Conservation (phyloP, 768 basidiomycete species). For the Leccinum boreale region DNA sequence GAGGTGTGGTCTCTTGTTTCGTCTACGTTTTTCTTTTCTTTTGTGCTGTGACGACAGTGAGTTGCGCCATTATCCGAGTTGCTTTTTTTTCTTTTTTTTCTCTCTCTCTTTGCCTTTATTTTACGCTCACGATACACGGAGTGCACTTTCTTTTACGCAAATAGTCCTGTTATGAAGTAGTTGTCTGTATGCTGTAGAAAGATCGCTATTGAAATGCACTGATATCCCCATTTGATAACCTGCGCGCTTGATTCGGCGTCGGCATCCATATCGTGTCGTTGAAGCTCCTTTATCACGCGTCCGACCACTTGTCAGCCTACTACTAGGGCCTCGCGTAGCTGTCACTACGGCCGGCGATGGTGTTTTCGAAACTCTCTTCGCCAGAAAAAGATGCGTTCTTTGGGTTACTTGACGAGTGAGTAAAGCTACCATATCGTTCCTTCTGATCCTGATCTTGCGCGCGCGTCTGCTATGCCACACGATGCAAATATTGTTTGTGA, state of each 20-base stretch:
- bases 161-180: constrained; percentile 24
- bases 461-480: background rate
- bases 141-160: constrained; percentile 16
- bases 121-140: constrained; percentile 14
- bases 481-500: background rate
- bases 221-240: constrained; percentile 3
- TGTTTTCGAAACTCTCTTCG: constrained; percentile 61
- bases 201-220: constrained; percentile 11
- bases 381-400: constrained; percentile 84
- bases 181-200: constrained; percentile 34
- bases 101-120: constrained; percentile 7
- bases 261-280: background rate
- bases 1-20: constrained; percentile 22
- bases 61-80: constrained; percentile 1
- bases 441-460: background rate
- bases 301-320: background rate
- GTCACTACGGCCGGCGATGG: constrained; percentile 42
- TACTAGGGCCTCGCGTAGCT: background rate
- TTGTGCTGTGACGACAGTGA: constrained; percentile 5
- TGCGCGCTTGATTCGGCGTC: background rate
- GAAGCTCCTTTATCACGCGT: background rate
- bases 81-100: background rate
- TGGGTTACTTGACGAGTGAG: constrained; percentile 73
- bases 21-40: background rate
- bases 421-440: background rate